phyloP scores from a whole-genome alignment of 306 rosid species.

The Coriaria nepalensis region DNA sequence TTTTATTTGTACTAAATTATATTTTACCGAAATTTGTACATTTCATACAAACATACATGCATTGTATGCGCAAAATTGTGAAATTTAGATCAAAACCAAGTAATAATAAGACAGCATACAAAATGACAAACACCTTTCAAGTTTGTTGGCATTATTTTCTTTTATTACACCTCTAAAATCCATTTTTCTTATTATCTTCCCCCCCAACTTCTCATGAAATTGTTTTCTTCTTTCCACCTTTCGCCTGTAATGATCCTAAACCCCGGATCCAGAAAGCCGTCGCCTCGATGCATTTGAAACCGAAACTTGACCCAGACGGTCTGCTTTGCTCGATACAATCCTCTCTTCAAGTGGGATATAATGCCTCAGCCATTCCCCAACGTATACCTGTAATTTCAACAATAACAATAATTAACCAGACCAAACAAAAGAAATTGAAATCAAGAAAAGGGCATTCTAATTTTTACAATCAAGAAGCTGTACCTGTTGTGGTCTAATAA shows the following conservation, averaged over 20 bases:
- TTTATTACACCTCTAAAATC: not conserved
- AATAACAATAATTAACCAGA: too few relatives aligned
- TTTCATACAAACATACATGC: too few relatives aligned
- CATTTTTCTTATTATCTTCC: not conserved
- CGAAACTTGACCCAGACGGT: conserved; percentile 58
- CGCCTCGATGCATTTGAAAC: conserved; percentile 74
- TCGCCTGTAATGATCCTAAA: conserved; percentile 18
- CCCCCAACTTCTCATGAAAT: conserved; percentile 1
- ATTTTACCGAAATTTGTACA: too few relatives aligned
- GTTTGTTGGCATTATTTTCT: too few relatives aligned
- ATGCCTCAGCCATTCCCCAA: conserved; percentile 72
- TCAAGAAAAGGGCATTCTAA: not conserved
- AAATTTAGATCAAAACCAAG: too few relatives aligned
- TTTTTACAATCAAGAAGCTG: conserved; percentile 10
- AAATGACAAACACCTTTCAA: too few relatives aligned
- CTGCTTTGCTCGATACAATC: conserved; percentile 26
- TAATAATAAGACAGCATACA: too few relatives aligned
- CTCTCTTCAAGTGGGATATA: conserved; percentile 45
- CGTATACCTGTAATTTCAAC: conserved; percentile 45
- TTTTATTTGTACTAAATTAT: too few relatives aligned
- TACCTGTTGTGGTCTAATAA: conserved; percentile 90
- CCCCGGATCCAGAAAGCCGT: conserved; percentile 55
- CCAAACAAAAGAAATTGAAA: conserved; percentile 3
- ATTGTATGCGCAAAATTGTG: too few relatives aligned
- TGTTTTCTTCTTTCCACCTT: not conserved